phyloP scores from a whole-genome alignment of 495 filamentous ascomycete genomes.

The Amphirosellinia nigrospora region DNA sequence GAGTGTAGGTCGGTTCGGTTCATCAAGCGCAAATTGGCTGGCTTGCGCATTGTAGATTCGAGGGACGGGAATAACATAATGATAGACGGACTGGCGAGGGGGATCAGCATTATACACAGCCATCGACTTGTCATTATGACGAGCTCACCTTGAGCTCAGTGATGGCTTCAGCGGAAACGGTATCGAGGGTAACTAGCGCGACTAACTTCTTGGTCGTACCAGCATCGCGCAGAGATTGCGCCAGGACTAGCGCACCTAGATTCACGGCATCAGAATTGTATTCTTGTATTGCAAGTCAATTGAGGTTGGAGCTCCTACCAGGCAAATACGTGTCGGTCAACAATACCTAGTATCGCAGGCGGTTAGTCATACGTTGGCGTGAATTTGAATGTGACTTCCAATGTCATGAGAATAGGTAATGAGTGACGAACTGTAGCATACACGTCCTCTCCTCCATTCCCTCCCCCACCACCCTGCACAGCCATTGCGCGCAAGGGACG shows the following conservation, averaged over 20 bases:
- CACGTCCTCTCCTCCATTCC: slow-evolving; percentile 52
- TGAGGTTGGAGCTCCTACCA: slow-evolving; percentile 59
- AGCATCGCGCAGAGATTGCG: slow-evolving; percentile 92
- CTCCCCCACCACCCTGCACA: slow-evolving; percentile 36
- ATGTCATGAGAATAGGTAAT: slow-evolving; percentile 7
- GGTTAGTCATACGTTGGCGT: slow-evolving; percentile 37
- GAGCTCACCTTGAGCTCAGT: slow-evolving; percentile 70
- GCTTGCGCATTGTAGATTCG: slow-evolving; percentile 75
- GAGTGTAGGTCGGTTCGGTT: slow-evolving; percentile 85
- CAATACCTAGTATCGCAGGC: slow-evolving; percentile 67
- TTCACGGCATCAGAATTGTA: slow-evolving; percentile 34
- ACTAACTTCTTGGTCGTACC: slow-evolving; percentile 86
- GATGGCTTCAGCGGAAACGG: slow-evolving; percentile 72
- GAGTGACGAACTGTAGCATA: slow-evolving; percentile 59
- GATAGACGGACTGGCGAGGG: slow-evolving; percentile 71
- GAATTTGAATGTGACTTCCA: neutral
- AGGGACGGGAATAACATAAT: slow-evolving; percentile 86
- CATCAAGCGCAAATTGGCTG: slow-evolving; percentile 90
- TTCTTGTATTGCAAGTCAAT: slow-evolving; percentile 27
- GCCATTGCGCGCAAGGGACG: slow-evolving; percentile 42
- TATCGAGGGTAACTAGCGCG: slow-evolving; percentile 80
- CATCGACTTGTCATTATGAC: neutral
- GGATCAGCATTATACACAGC: neutral
- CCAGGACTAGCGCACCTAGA: slow-evolving; percentile 87
- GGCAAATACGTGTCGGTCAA: slow-evolving; percentile 90